These are phyloP conservation scores for Mrakia gelida DNA, from an alignment of 768 basidiomycete genomes.

Conservation along the genomic window DNA sequence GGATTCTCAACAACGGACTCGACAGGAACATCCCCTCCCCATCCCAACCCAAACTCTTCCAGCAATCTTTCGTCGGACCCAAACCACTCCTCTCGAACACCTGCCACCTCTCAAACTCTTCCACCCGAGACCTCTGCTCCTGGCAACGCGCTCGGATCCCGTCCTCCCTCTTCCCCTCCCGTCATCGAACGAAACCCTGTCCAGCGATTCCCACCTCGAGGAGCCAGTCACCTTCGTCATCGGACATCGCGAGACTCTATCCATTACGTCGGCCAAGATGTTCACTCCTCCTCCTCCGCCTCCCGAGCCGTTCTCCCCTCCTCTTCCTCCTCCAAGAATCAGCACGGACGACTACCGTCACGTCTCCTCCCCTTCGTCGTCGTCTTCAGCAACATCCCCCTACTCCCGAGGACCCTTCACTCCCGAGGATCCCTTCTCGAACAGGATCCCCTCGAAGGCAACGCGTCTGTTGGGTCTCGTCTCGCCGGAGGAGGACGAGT, in stretches of 20 bases:
- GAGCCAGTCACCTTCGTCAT: background rate
- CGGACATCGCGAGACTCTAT: background rate
- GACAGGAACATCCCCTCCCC: background rate
- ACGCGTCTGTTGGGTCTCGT: background rate
- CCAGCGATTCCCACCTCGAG: background rate
- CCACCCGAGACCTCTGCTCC: background rate
- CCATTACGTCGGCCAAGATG: background rate
- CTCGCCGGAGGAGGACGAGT: background rate
- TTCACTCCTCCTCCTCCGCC: background rate
- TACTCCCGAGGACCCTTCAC: background rate
- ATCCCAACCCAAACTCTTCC: background rate
- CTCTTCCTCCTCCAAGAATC: background rate
- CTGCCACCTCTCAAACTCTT: background rate
- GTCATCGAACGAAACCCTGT: background rate
- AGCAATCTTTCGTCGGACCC: background rate
- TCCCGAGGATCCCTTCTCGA: background rate
- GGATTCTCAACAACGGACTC: background rate
- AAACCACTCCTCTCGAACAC: background rate
- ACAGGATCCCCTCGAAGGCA: background rate
- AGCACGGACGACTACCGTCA: background rate
- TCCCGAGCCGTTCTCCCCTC: background rate
- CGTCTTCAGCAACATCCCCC: background rate
- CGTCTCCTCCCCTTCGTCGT: background rate
- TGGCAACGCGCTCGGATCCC: background rate
- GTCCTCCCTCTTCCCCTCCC: background rate